These are phyloP conservation scores for Lentinula sp. DNA, from an alignment of 768 basidiomycete genomes.

Conservation along the genomic window DNA sequence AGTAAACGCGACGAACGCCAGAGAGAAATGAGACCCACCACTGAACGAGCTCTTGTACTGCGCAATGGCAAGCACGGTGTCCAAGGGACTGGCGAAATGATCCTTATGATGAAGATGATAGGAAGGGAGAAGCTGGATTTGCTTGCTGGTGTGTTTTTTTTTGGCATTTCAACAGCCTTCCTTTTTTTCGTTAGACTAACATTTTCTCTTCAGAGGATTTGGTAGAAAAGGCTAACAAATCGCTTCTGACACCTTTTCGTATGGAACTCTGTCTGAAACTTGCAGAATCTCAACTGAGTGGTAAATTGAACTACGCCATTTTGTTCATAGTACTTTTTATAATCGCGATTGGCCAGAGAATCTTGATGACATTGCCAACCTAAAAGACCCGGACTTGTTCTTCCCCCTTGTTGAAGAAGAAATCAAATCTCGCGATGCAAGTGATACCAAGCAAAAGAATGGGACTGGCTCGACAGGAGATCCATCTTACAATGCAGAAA, in stretches of 20 bases:
- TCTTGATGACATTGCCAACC: slow-evolving; percentile 61
- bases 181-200: slow-evolving; percentile 10
- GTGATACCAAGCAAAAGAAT: slow-evolving; percentile 17
- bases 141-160: slow-evolving; percentile 50
- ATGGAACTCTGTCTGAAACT: slow-evolving; percentile 59
- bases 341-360: slow-evolving; percentile 37
- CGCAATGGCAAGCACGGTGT: slow-evolving; percentile 73
- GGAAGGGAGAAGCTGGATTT: slow-evolving; percentile 80
- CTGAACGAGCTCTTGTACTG: slow-evolving; percentile 65
- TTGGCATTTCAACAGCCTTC: background rate
- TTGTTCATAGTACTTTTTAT: background rate
- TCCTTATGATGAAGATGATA: slow-evolving; percentile 51
- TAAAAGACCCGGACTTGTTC: slow-evolving; percentile 66
- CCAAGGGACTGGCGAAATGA: slow-evolving; percentile 62
- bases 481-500: slow-evolving; percentile 47
- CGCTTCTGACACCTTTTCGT: slow-evolving; percentile 59
- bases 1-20: slow-evolving; percentile 37
- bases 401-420: slow-evolving; percentile 49
- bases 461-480: slow-evolving; percentile 25
- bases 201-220: slow-evolving; percentile 52
- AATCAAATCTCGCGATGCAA: slow-evolving; percentile 42
- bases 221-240: slow-evolving; percentile 46
- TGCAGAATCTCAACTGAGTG: slow-evolving; percentile 67
- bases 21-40: slow-evolving; percentile 32
- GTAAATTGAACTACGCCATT: slow-evolving; percentile 29